Conservation (phyloP, 192 early-diverging fungal species). For the Coemansia guatemalensis region DNA sequence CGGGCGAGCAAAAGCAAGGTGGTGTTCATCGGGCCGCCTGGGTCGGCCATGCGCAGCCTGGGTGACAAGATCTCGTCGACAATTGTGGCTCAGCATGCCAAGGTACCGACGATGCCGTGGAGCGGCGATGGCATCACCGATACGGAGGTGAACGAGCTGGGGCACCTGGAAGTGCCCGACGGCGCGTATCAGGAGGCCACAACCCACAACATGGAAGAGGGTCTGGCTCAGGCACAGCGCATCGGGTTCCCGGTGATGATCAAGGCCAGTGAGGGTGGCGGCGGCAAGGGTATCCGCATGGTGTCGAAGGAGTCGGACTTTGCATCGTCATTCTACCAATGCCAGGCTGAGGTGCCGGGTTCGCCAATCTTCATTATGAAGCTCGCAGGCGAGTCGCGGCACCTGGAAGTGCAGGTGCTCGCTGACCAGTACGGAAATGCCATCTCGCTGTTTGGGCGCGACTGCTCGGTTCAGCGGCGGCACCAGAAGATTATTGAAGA, state of each 20-base stretch:
- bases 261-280: constrained; percentile 98
- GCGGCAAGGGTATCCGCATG: constrained; percentile 98
- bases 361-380: constrained; percentile 99
- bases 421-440: constrained; percentile 98
- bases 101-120: constrained; percentile 97
- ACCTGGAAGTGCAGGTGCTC: constrained; percentile 95
- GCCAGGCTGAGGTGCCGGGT: constrained; percentile 92
- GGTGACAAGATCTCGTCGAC: constrained; percentile 99
- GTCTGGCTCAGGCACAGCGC: constrained; percentile 75
- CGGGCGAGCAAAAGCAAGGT: constrained; percentile 74
- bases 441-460: constrained; percentile 97
- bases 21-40: constrained; percentile 96
- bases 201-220: constrained; percentile 83
- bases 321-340: constrained; percentile 78
- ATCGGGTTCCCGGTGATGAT: constrained; percentile 99
- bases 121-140: constrained; percentile 83
- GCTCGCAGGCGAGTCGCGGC: constrained; percentile 90
- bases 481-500: constrained; percentile 99
- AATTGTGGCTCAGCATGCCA: constrained; percentile 95
- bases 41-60: constrained; percentile 95
- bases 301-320: constrained; percentile 77
- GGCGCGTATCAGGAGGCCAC: constrained; percentile 80
- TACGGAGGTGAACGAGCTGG: constrained; percentile 64
- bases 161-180: constrained; percentile 80
- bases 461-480: constrained; percentile 96